Conservation (phyloP, 768 basidiomycete species). For the Hydnomerulius pinastri region DNA sequence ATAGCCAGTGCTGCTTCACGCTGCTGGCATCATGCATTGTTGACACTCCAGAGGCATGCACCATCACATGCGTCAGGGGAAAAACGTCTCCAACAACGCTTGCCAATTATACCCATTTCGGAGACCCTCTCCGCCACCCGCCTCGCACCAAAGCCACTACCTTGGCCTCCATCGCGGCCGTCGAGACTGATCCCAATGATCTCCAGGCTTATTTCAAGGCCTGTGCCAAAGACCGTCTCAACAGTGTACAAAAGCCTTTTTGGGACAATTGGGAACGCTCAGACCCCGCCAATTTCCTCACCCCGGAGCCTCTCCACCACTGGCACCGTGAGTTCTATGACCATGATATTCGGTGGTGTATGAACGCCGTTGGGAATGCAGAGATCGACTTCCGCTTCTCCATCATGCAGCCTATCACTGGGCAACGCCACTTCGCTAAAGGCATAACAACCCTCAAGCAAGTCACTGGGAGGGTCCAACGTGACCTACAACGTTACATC, state of each 20-base stretch:
- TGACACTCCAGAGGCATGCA: no score
- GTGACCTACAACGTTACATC: constrained; percentile 36
- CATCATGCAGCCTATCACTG: constrained; percentile 35
- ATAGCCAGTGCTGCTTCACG: no score
- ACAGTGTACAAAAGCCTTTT: constrained; percentile 24
- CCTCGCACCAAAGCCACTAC: no score
- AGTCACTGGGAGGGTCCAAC: constrained; percentile 40
- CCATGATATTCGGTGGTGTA: constrained; percentile 41
- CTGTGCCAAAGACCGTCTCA: background rate
- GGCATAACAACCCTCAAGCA: constrained; percentile 44
- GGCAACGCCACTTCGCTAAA: constrained; percentile 38
- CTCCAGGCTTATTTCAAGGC: constrained; percentile 1
- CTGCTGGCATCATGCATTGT: no score
- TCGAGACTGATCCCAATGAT: background rate
- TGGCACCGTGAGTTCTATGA: constrained; percentile 42
- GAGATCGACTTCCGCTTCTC: constrained; percentile 41
- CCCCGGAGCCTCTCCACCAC: constrained; percentile 40
- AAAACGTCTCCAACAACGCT: no score
- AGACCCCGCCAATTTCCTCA: constrained; percentile 27
- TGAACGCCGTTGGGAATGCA: constrained; percentile 25
- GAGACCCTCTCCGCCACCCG: no score
- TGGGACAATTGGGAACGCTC: constrained; percentile 28
- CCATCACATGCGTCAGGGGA: no score
- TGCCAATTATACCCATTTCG: no score
- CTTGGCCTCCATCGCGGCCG: background rate